Base-by-base conservation (phyloP, 345 rosid species). In the Moricandia arvensis region DNA sequence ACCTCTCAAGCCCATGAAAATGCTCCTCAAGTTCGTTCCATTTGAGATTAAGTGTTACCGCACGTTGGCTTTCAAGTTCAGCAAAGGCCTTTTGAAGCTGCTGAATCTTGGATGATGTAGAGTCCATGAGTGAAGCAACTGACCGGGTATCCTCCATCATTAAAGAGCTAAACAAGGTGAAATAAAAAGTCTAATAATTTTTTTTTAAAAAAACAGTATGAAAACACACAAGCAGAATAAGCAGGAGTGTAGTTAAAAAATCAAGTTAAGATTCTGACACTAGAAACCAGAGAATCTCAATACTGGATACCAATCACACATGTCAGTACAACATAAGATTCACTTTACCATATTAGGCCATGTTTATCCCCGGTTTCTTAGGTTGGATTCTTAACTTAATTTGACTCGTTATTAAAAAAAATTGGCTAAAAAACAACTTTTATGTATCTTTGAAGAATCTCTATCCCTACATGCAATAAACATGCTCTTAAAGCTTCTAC, bases 41-140 rank as follows among this genome's bases (percentile, higher is more conserved):
- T 79, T 86, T 95, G 79, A 95, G 59, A 80, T 93, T 90, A 66
- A 95, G 93, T 3, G 98, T 86, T 63, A 95, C 81, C 0, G 97
- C 97, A 64, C 94, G 87, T 63, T 93, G 91, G 73, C 94, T 90
- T 80, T 95, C 97, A 72, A 95, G 99, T 85, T 95, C 97, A 80
- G 97, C 93, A 82, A 95, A 95, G 8, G 99, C 99, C 82, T 83
- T 92, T 91, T 95, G 98, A 83, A 96, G 99, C 82, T 93, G 98
- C 67, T 88, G 93, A 75, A 95, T 95, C 89, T 90, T 95, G 29
- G 93, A 89, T 35, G 87, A 77, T 9, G 99, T 88, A 4, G 97
- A 89, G 79, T 85, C 97, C 61, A 95, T 89, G 30, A 95, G 94
- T 13, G 81, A 82, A 49, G 88, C 91, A 81, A 88, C 96, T 33